Conservation (phyloP, 768 basidiomycete genomes). For the Daedaleopsis sinensis region DNA sequence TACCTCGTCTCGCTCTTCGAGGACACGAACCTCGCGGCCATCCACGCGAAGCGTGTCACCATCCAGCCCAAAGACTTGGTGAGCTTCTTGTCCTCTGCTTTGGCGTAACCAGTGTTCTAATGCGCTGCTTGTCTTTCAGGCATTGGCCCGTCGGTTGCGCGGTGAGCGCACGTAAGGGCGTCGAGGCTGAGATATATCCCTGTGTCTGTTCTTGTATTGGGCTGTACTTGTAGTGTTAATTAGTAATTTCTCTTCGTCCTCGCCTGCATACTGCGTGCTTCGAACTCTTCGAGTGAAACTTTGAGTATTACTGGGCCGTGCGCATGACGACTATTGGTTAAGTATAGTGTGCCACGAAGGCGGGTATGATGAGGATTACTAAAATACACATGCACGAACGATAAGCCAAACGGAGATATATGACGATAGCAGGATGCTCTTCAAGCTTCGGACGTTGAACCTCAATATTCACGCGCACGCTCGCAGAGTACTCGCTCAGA, state of each 20-base stretch:
- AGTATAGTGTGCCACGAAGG: no score
- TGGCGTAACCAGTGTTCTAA: neutral
- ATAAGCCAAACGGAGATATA: no score
- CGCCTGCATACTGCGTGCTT: no score
- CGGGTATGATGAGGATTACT: no score
- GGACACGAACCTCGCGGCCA: slow-evolving; percentile 54
- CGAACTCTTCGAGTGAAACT: no score
- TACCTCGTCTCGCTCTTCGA: slow-evolving; percentile 45
- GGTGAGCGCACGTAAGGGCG: slow-evolving; percentile 43
- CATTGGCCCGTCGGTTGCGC: slow-evolving; percentile 50
- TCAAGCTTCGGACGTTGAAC: no score
- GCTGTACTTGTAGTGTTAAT: slow-evolving; percentile 25
- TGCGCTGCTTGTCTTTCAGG: slow-evolving; percentile 12
- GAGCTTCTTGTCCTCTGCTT: neutral
- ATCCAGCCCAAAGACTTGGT: slow-evolving; percentile 59
- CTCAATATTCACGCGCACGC: no score
- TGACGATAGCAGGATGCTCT: no score
- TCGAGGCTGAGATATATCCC: slow-evolving; percentile 1
- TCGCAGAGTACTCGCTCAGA: slow-evolving; percentile 24
- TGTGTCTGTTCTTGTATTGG: slow-evolving; percentile 18
- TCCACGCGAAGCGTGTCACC: slow-evolving; percentile 53
- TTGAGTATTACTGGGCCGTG: no score
- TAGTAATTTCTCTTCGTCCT: slow-evolving; percentile 20
- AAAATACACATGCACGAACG: no score
- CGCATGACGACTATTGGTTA: no score